phyloP scores from a whole-genome alignment of 441 rosid genomes.

The Croton setiger region DNA sequence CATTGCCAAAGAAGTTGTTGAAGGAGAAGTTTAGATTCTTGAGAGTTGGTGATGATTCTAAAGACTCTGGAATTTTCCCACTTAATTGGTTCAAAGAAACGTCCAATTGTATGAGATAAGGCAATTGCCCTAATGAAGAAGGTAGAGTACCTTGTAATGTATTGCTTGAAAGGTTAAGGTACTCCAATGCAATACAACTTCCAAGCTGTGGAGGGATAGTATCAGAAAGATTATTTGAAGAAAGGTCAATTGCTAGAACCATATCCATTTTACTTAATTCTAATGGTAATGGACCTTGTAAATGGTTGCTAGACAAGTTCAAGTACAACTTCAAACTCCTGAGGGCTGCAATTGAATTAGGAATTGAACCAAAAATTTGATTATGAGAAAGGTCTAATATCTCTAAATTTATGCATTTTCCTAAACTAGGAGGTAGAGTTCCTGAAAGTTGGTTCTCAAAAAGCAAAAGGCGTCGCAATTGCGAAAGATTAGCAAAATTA shows the following conservation, averaged over 20 bases:
- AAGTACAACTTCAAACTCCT: slow-evolving; percentile 31
- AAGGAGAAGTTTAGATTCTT: slow-evolving; percentile 29
- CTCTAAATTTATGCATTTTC: slow-evolving; percentile 67
- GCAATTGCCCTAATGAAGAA: slow-evolving; percentile 23
- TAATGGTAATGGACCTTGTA: slow-evolving; percentile 22
- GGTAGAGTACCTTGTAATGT: slow-evolving; percentile 27
- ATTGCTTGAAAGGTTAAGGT: slow-evolving; percentile 34
- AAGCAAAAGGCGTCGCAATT: slow-evolving; percentile 21
- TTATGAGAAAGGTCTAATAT: slow-evolving; percentile 70
- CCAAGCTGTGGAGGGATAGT: slow-evolving; percentile 30
- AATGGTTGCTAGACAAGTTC: not conserved
- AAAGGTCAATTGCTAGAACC: slow-evolving; percentile 32
- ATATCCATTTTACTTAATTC: slow-evolving; percentile 30
- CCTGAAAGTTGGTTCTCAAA: slow-evolving; percentile 63
- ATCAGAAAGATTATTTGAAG: slow-evolving; percentile 30
- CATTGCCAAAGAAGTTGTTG: slow-evolving; percentile 30
- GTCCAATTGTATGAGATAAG: slow-evolving; percentile 26
- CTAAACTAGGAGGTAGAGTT: slow-evolving; percentile 60
- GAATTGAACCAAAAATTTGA: slow-evolving; percentile 29
- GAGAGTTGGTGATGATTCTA: slow-evolving; percentile 21
- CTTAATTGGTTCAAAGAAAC: slow-evolving; percentile 26
- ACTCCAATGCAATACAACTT: slow-evolving; percentile 30
- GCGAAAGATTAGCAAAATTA: slow-evolving; percentile 49
- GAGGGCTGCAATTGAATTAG: slow-evolving; percentile 28
- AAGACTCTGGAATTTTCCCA: not conserved